Evolutionary conservation across 805 yeast species (phyloP).

Genomic region (Pichia insulana): DNA sequence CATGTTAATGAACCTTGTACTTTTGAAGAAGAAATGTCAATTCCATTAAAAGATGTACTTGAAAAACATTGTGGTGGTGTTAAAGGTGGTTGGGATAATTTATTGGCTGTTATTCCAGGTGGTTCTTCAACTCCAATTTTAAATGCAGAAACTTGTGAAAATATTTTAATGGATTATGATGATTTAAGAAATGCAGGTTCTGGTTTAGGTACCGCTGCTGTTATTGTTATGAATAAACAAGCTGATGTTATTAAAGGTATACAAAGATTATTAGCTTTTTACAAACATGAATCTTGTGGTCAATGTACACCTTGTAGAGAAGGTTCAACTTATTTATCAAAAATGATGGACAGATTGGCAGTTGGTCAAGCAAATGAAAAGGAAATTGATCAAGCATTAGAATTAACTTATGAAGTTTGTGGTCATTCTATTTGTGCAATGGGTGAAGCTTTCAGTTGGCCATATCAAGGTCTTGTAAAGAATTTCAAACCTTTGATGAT

Average conservation of each 20-base stretch:
- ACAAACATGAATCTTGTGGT: conserved; percentile 89
- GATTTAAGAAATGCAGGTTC: conserved; percentile 79
- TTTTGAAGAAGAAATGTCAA: conserved; percentile 90
- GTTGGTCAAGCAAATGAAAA: conserved; percentile 71
- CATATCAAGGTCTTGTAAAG: conserved; percentile 79
- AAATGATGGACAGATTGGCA: conserved; percentile 76
- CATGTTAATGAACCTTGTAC: conserved; percentile 91
- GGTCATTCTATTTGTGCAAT: conserved; percentile 90
- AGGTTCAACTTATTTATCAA: conserved; percentile 80
- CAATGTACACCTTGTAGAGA: conserved; percentile 94
- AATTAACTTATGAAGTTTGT: conserved; percentile 78
- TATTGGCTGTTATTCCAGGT: conserved; percentile 82
- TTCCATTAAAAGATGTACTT: conserved; percentile 71
- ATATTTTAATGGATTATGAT: conserved; percentile 79
- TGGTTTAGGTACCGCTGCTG: conserved; percentile 90
- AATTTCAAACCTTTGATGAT: conserved; percentile 78
- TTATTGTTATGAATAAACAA: conserved; percentile 81
- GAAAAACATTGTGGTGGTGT: conserved; percentile 90
- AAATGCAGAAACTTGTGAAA: conserved; percentile 57
- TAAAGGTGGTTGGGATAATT: conserved; percentile 88
- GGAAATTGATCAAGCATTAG: conserved; percentile 79
- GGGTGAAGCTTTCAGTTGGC: conserved; percentile 94
- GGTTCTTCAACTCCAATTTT: conserved; percentile 83
- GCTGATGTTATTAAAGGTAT: conserved; percentile 81
- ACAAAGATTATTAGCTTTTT: conserved; percentile 75